These are phyloP conservation scores for Aspergillus brasiliensis DNA, from an alignment of 2,329 filamentous ascomycete species.

Conservation along the genomic window DNA sequence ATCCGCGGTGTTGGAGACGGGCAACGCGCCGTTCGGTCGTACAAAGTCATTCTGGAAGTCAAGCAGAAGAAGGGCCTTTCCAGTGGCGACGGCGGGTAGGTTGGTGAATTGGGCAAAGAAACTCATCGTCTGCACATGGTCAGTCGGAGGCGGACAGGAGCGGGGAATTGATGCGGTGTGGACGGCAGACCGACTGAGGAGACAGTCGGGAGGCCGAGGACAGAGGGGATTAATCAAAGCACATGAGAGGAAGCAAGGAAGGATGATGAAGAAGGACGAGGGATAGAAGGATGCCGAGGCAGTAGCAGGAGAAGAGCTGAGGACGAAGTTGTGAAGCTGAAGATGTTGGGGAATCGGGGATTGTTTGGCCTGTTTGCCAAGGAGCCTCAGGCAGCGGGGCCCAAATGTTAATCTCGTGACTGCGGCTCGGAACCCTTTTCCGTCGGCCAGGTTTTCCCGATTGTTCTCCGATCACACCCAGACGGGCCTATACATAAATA, in stretches of 20 bases:
- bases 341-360: neutral
- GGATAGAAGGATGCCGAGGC: neutral
- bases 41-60: slow-evolving; percentile 93
- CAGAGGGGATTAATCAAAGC: neutral
- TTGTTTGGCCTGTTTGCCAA: neutral
- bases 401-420: neutral
- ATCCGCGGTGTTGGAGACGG: slow-evolving; percentile 63
- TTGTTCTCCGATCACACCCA: no score
- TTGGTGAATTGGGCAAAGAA: slow-evolving; percentile 31
- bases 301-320: neutral
- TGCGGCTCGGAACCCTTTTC: neutral
- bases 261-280: neutral
- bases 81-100: slow-evolving; percentile 56
- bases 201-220: neutral
- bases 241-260: neutral
- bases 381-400: neutral
- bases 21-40: slow-evolving; percentile 65
- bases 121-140: slow-evolving; percentile 37
- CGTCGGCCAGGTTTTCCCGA: neutral
- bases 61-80: slow-evolving; percentile 75
- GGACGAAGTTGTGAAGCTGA: neutral
- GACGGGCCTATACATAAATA: no score
- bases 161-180: neutral
- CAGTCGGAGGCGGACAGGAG: neutral
- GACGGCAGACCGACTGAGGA: neutral